Evolutionary conservation across 2,329 filamentous ascomycete genomes (phyloP), one percentile per base, ranked within the genome.

Genomic region (Cladosporium sp.): DNA sequence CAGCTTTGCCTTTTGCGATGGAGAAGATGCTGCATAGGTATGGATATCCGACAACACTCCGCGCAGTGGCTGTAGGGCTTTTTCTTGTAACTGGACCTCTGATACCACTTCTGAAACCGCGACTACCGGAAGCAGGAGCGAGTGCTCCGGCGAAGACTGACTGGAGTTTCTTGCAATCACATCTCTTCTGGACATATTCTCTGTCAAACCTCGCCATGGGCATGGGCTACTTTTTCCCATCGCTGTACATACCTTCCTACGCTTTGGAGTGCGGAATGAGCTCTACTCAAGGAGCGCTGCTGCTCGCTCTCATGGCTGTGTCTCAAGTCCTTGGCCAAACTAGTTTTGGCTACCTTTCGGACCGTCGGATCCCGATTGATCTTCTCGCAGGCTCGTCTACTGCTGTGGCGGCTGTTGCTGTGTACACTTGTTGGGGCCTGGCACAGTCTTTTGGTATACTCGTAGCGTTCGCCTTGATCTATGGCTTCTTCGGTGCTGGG

Each of bases 371-470:
- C 2, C 40, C 64, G 0, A 39, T 70, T 8, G 61, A 64, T 45
- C 4, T 65, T 8, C 63, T 69, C 17, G 71, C 74, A 17, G 69
- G 75, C 43, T 69, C 73, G 25, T 75, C 74, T 2, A 76, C 73
- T 0, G 62, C 76, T 1, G 66, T 79, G 37, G 77, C 75, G 1
- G 75, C 75, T 0, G 8, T 76, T 1, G 73, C 76, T 0, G 69
- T 76, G 0, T 79, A 80, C 56, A 64, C 78, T 0, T 59, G 77
- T 28, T 83, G 80, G 80, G 80, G 80, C 0, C 66, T 80, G 15
- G 72, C 78, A 0, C 69, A 70, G 2, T 72, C 69, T 57, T 9
- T 74, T 62, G 63, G 66, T 0, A 59, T 69, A 0, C 66, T 83
- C 8, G 67, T 71, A 20, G 62, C 76, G 1, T 81, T 80, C 54